Evolutionary conservation across 202 grass and related monocot species (phyloP), one percentile per base, ranked within the genome.

Genomic region (Dendrocalamus latiflorus): DNA sequence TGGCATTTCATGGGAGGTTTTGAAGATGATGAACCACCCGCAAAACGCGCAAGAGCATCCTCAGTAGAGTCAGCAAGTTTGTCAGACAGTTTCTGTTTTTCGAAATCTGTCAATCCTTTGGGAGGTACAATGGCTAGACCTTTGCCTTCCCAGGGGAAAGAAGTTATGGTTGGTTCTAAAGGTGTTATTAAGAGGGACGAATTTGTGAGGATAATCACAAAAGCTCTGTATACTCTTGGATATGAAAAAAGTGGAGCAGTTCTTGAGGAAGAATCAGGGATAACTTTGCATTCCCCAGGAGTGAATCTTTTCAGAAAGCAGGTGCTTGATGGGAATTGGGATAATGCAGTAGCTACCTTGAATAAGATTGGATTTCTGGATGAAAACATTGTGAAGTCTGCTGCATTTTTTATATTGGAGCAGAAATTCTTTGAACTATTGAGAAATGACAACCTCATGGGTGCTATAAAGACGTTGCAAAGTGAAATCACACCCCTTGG

Each of bases 191-290:
- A n/a, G n/a, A n/a, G n/a, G n/a, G n/a, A n/a, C n/a, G n/a, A n/a
- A n/a, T n/a, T n/a, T n/a, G n/a, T n/a, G n/a, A n/a, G n/a, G n/a
- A n/a, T n/a, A n/a, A n/a, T n/a, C n/a, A n/a, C n/a, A n/a, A n/a
- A n/a, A n/a, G n/a, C n/a, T n/a, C n/a, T n/a, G n/a, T n/a, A n/a
- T n/a, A n/a, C n/a, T n/a, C n/a, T n/a, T n/a, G n/a, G n/a, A n/a
- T n/a, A n/a, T n/a, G n/a, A n/a, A n/a, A n/a, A n/a, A n/a, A n/a
- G n/a, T 33, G 96, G 93, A 81, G 90, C 89, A 21, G 37, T 92
- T 84, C 83, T 99, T 53, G 96, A 99, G 88, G 93, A 99, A 89
- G 96, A 99, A 82, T 99, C 96, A 21, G 96, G 96, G 68, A 92
- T 99, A 86, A 75, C 88, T 68, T 79, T 99, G 83, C 93, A 95